These are phyloP conservation scores for Leccinum brunneo-olivaceum DNA, from an alignment of 1,284 basidiomycete genomes.

Conservation along the genomic window DNA sequence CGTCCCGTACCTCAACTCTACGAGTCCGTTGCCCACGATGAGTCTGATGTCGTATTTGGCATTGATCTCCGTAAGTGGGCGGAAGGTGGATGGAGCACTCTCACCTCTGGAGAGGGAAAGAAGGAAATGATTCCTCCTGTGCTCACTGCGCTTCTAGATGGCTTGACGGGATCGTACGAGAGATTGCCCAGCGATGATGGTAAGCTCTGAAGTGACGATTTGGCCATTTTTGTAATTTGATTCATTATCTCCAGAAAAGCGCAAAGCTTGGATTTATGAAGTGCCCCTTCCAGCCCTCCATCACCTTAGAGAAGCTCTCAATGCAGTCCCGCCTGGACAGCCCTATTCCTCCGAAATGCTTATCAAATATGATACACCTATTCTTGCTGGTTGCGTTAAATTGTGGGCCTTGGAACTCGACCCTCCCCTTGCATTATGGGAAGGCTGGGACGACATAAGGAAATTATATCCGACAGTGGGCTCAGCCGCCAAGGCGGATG, in stretches of 20 bases:
- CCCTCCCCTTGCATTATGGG: slow-evolving; percentile 76
- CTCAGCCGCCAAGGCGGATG: slow-evolving; percentile 44
- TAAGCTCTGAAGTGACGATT: slow-evolving; percentile 30
- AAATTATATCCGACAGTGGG: slow-evolving; percentile 78
- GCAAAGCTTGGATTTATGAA: slow-evolving; percentile 90
- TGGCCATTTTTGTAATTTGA: slow-evolving; percentile 2
- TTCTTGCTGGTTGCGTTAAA: slow-evolving; percentile 79
- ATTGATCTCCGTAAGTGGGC: slow-evolving; percentile 85
- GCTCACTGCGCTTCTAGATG: slow-evolving; percentile 61
- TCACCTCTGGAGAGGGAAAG: slow-evolving; percentile 46
- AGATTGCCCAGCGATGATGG: slow-evolving; percentile 59
- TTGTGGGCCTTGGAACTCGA: slow-evolving; percentile 84
- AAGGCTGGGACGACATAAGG: slow-evolving; percentile 86
- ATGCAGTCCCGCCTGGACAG: slow-evolving; percentile 60
- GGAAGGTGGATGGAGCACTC: slow-evolving; percentile 59
- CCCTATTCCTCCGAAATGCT: slow-evolving; percentile 63
- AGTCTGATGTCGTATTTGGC: slow-evolving; percentile 81
- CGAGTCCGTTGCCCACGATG: slow-evolving; percentile 74
- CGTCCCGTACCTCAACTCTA: slow-evolving; percentile 77
- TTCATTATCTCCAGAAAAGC: slow-evolving; percentile 51
- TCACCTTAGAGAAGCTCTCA: slow-evolving; percentile 76
- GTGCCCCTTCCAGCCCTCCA: slow-evolving; percentile 80
- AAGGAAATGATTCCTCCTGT: slow-evolving; percentile 70
- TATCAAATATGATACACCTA: slow-evolving; percentile 75
- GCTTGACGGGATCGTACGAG: slow-evolving; percentile 60